Percentiles rank a stretch among this genome's conserved stretches.
phyloP scores from a whole-genome alignment of 2,329 filamentous ascomycete species.

The Ophiobolus disseminans region DNA sequence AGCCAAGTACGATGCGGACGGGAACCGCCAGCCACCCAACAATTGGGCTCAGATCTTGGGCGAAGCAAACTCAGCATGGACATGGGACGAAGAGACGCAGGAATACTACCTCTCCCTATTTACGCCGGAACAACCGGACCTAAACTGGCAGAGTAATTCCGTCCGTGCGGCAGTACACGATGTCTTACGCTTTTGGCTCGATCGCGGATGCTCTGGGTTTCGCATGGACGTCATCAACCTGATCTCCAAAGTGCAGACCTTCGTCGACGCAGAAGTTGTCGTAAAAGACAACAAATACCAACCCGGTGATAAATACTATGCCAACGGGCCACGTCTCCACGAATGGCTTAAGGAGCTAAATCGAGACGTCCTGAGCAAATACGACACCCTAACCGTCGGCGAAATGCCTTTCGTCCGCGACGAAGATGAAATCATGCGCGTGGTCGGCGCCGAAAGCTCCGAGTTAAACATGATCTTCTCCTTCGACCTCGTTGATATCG shows the following conservation, averaged over 20 bases:
- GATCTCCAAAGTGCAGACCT: conserved; percentile 44
- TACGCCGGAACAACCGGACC: conserved; percentile 76
- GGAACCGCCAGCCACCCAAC: conserved; percentile 72
- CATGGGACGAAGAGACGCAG: conserved; percentile 72
- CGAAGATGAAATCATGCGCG: conserved; percentile 56
- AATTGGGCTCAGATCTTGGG: conserved; percentile 72
- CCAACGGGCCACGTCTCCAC: conserved; percentile 72
- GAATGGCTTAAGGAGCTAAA: conserved; percentile 73
- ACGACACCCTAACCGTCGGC: conserved; percentile 71
- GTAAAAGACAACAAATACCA: conserved; percentile 50
- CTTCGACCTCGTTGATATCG: conserved; percentile 53
- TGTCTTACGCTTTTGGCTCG: conserved; percentile 79
- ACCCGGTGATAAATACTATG: conserved; percentile 62
- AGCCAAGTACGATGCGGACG: conserved; percentile 57
- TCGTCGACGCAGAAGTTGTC: conserved; percentile 34
- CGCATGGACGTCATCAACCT: conserved; percentile 52
- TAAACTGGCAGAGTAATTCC: conserved; percentile 79
- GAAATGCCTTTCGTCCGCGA: conserved; percentile 65
- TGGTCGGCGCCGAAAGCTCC: conserved; percentile 52
- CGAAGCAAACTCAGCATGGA: conserved; percentile 66
- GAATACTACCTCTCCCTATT: conserved; percentile 83
- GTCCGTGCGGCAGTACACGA: conserved; percentile 74
- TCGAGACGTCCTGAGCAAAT: conserved; percentile 62
- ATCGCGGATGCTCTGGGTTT: conserved; percentile 66
- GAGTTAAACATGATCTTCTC: conserved; percentile 74